phyloP scores from a whole-genome alignment of 2,329 filamentous ascomycete species.

The Phyllosticta citrichinensis region DNA sequence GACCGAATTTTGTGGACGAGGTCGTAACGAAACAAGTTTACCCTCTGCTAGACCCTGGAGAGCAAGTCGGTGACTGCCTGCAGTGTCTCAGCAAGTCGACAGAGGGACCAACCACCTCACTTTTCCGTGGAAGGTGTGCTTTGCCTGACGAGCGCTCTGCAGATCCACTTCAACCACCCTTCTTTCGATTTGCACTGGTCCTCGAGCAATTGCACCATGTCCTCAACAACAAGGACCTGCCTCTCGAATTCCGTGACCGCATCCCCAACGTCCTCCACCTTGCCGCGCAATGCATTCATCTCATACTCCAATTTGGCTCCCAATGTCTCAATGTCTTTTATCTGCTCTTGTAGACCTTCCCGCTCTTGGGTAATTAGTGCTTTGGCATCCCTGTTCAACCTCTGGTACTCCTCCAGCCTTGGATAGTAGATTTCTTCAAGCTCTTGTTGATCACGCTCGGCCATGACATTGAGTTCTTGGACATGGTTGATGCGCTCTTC shows the following conservation, averaged over 20 bases:
- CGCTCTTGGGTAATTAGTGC: slow-evolving; percentile 63
- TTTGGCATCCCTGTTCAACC: slow-evolving; percentile 55
- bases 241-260: slow-evolving; percentile 69
- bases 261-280: slow-evolving; percentile 79
- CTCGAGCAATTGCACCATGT: slow-evolving; percentile 41
- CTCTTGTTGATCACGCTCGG: slow-evolving; percentile 53
- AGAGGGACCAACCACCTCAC: background rate
- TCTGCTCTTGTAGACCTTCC: slow-evolving; percentile 55
- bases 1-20: background rate
- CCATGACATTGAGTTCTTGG: slow-evolving; percentile 50
- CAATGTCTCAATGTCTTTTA: slow-evolving; percentile 71
- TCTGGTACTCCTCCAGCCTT: slow-evolving; percentile 59
- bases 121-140: background rate
- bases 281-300: slow-evolving; percentile 66
- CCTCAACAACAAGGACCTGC: slow-evolving; percentile 42
- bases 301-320: slow-evolving; percentile 88
- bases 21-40: background rate
- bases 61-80: background rate
- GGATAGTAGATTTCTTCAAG: slow-evolving; percentile 60
- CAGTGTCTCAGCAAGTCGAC: background rate
- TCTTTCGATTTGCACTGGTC: slow-evolving; percentile 40
- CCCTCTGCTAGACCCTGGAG: background rate
- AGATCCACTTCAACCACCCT: slow-evolving; percentile 25
- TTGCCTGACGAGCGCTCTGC: background rate
- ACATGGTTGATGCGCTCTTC: slow-evolving; percentile 46